phyloP scores from a whole-genome alignment of 2,329 filamentous ascomycete genomes.

The Ophiostoma quercus region DNA sequence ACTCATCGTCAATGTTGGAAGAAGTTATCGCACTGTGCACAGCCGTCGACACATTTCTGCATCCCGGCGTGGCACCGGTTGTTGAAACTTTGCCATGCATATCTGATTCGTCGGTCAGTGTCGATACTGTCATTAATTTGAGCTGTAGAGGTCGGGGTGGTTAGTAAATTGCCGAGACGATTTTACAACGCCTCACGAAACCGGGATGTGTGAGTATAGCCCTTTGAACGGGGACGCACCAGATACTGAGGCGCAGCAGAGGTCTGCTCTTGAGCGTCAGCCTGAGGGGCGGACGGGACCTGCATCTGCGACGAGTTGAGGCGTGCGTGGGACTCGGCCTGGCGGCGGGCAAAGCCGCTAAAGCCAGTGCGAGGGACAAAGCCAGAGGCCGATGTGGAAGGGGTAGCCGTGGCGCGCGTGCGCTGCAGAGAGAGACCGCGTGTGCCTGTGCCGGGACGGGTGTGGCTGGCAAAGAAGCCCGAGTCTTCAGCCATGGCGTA shows the following conservation, averaged over 20 bases:
- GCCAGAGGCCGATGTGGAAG: background rate
- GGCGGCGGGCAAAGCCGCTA: background rate
- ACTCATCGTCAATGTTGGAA: background rate
- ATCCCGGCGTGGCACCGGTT: background rate
- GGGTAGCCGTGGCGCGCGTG: background rate
- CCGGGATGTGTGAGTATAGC: background rate
- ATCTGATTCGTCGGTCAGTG: background rate
- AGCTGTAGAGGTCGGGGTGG: background rate
- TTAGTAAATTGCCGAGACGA: background rate
- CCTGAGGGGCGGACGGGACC: background rate
- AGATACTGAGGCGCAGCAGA: background rate
- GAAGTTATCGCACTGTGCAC: background rate
- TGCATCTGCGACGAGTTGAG: background rate
- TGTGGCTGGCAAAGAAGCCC: background rate
- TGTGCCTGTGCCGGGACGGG: background rate
- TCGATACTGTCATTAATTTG: background rate
- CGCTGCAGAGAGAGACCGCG: background rate
- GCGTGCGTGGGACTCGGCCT: background rate
- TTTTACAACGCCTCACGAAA: background rate
- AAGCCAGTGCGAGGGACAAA: background rate
- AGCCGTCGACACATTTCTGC: background rate
- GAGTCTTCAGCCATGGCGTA: slow-evolving; percentile 6
- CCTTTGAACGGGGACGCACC: background rate
- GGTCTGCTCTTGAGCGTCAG: background rate
- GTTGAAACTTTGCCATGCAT: background rate